A percentile compares a stretch with the other conserved stretches of the same genome.
Evolutionary conservation across 805 yeast species (phyloP).

Genomic region (Candida vartiovaarae): DNA sequence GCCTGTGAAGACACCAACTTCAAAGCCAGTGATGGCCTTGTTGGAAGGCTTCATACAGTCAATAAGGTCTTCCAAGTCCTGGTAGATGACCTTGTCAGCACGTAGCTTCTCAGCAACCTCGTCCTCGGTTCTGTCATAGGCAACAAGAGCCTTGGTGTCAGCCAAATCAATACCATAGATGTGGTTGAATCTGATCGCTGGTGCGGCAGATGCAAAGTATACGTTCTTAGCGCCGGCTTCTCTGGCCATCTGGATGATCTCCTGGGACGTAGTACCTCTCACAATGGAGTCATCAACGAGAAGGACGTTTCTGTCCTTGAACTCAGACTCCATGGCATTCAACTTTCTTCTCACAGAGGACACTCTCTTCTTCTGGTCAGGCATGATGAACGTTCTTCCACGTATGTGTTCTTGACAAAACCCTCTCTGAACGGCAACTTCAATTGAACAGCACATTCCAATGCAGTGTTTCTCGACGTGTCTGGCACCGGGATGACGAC

Average conservation of each 20-base stretch:
- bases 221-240: constrained; percentile 97
- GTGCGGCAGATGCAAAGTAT: constrained; percentile 96
- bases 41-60: constrained; percentile 60
- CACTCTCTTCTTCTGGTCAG: constrained; percentile 89
- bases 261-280: constrained; percentile 95
- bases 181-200: constrained; percentile 94
- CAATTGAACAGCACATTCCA: constrained; percentile 81
- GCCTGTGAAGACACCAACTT: constrained; percentile 96
- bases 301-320: constrained; percentile 74
- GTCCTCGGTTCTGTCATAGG: constrained; percentile 66
- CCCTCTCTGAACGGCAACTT: constrained; percentile 91
- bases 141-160: constrained; percentile 89
- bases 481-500: constrained; percentile 98
- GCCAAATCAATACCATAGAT: constrained; percentile 97
- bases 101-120: constrained; percentile 76
- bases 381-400: constrained; percentile 97
- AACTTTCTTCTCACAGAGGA: constrained; percentile 91
- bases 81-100: constrained; percentile 88
- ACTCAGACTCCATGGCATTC: constrained; percentile 94
- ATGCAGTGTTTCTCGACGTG: constrained; percentile 92
- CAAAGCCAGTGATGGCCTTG: constrained; percentile 53
- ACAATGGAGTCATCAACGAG: constrained; percentile 96
- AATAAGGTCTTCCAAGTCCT: constrained; percentile 73
- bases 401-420: constrained; percentile 92
- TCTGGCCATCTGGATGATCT: constrained; percentile 95